Percentiles rank a stretch among this genome's conserved stretches.
phyloP scores from a whole-genome alignment of 1,139 yeast species.

The Candida frijolesensis region DNA sequence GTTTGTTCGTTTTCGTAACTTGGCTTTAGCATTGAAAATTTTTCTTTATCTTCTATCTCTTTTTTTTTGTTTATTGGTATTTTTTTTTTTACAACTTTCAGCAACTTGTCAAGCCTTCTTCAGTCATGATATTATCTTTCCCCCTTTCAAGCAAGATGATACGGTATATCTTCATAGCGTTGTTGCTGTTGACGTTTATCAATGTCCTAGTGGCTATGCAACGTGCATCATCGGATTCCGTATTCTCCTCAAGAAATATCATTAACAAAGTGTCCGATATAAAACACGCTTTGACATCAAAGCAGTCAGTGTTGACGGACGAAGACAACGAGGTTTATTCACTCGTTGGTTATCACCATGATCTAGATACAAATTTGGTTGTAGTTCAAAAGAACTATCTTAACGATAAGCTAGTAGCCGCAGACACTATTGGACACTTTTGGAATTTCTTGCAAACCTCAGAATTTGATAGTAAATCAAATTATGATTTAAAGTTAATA shows the following conservation, averaged over 20 bases:
- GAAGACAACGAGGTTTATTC: slow-evolving; percentile 13
- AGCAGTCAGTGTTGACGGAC: slow-evolving; percentile 4
- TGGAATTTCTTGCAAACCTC: slow-evolving; percentile 19
- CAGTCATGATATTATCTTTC: not conserved
- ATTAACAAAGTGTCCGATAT: slow-evolving; percentile 8
- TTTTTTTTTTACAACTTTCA: not conserved
- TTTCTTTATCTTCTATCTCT: not conserved
- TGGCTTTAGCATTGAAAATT: too few relatives aligned
- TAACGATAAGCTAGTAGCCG: slow-evolving; percentile 9
- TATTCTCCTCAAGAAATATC: slow-evolving; percentile 5
- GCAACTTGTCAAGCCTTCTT: not conserved
- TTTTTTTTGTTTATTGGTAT: not conserved
- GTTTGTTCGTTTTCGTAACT: too few relatives aligned
- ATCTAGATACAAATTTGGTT: slow-evolving; percentile 18
- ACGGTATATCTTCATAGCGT: slow-evolving; percentile 1
- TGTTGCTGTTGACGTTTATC: slow-evolving; percentile 10
- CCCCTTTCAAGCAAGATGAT: slow-evolving; percentile 1
- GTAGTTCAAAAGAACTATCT: slow-evolving; percentile 19
- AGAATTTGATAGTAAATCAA: slow-evolving; percentile 15
- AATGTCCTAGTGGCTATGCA: slow-evolving; percentile 12
- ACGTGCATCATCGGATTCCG: slow-evolving; percentile 2
- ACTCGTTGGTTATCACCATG: slow-evolving; percentile 20
- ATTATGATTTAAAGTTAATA: slow-evolving; percentile 18
- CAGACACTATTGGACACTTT: slow-evolving; percentile 16
- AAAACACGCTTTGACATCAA: slow-evolving; percentile 1